Conservation (phyloP, 257 asterid genomes). For the Asclepias syriaca region DNA sequence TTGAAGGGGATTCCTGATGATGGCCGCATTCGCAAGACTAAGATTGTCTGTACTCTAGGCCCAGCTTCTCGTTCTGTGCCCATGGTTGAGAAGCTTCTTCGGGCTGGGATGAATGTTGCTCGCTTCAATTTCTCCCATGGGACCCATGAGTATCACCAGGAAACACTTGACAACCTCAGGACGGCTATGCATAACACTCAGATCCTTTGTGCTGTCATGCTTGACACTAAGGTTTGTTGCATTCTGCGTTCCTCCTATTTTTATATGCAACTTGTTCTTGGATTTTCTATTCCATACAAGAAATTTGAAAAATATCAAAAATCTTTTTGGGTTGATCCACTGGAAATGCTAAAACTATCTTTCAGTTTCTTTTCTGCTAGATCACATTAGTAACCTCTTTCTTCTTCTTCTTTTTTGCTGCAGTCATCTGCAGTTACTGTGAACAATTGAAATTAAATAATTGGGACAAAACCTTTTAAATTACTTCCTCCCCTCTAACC, state of each 20-base stretch:
- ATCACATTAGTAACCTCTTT: not conserved
- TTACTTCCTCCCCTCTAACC: not conserved
- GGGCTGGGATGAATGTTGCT: slow-evolving; percentile 90
- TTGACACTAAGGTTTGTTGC: slow-evolving; percentile 65
- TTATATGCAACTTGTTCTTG: not conserved
- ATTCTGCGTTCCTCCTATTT: not conserved
- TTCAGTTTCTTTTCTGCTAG: not conserved
- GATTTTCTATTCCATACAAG: not conserved
- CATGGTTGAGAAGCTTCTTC: slow-evolving; percentile 74
- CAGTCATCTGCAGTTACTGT: not conserved
- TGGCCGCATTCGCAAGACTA: slow-evolving; percentile 67
- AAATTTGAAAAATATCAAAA: not conserved
- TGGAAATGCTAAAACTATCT: not conserved
- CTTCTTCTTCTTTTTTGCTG: not conserved
- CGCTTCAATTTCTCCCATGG: slow-evolving; percentile 88
- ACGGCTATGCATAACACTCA: slow-evolving; percentile 65
- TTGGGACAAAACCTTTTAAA: not conserved
- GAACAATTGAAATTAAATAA: not conserved
- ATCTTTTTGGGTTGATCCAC: not conserved
- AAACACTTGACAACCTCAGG: slow-evolving; percentile 56
- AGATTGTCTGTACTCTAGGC: slow-evolving; percentile 84
- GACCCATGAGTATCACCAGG: slow-evolving; percentile 82
- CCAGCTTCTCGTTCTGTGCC: slow-evolving; percentile 76
- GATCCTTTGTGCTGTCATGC: slow-evolving; percentile 80
- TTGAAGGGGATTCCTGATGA: slow-evolving; percentile 45